A percentile compares a stretch with the other conserved stretches of the same genome.
Evolutionary conservation across 495 filamentous ascomycete species (phyloP).

Genomic region (Echria macrotheca): DNA sequence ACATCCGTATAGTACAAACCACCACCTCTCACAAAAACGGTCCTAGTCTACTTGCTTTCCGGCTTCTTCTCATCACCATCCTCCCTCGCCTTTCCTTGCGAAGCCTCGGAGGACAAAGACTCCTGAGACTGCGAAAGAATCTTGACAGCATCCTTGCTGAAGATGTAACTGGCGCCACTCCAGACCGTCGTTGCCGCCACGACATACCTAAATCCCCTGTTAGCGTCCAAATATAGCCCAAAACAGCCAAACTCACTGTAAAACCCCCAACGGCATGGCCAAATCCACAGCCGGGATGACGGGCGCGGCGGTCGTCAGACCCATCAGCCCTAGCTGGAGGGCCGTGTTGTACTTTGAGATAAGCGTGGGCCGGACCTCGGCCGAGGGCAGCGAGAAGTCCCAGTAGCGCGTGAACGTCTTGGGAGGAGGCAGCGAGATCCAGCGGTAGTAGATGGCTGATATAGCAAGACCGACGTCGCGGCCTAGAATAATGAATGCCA

Average conservation of each 20-base stretch:
- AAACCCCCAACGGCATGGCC: slow-evolving; percentile 49
- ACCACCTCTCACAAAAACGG: not conserved
- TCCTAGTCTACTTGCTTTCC: not conserved
- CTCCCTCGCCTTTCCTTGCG: slow-evolving; percentile 4
- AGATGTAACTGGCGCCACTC: slow-evolving; percentile 80
- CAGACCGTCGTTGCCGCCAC: slow-evolving; percentile 78
- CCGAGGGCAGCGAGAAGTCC: slow-evolving; percentile 91
- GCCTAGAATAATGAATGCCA: slow-evolving; percentile 83
- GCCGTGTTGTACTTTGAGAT: slow-evolving; percentile 90
- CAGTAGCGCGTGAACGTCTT: slow-evolving; percentile 93
- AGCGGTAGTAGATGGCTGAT: slow-evolving; percentile 89
- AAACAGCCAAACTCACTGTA: slow-evolving; percentile 58
- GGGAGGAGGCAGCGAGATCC: slow-evolving; percentile 84
- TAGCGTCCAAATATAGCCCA: no score
- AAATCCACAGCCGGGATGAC: slow-evolving; percentile 54
- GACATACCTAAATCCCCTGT: slow-evolving; percentile 59
- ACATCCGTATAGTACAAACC: no score
- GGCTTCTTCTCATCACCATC: slow-evolving; percentile 24
- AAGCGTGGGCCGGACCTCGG: slow-evolving; percentile 85
- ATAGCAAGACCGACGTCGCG: slow-evolving; percentile 83
- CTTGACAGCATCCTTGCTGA: slow-evolving; percentile 74
- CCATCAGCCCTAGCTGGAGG: slow-evolving; percentile 73
- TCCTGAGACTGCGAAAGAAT: slow-evolving; percentile 59
- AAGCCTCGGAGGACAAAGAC: not conserved
- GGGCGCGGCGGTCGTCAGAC: slow-evolving; percentile 67